phyloP scores from a whole-genome alignment of 805 yeast species.

The Suhomyces pyralidae region DNA sequence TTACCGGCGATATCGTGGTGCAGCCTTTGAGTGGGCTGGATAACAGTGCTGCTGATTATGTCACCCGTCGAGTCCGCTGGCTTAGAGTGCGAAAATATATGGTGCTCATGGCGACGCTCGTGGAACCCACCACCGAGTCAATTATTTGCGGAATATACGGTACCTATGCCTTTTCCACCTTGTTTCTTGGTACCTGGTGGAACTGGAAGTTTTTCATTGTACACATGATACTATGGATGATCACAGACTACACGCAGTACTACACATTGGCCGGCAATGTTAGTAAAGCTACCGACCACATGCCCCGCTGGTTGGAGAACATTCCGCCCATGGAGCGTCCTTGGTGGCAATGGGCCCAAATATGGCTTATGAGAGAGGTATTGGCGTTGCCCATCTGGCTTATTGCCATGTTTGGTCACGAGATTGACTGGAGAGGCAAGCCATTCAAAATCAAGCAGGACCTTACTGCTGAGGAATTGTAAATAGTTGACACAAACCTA shows the following conservation, averaged over 20 bases:
- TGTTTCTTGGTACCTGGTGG: constrained; percentile 37
- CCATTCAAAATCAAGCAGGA: constrained; percentile 73
- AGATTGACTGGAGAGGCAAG: constrained; percentile 75
- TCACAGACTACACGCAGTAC: constrained; percentile 61
- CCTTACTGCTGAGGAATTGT: constrained; percentile 68
- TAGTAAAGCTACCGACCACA: constrained; percentile 7
- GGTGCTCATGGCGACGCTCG: constrained; percentile 79
- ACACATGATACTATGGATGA: constrained; percentile 63
- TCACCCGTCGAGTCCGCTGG: constrained; percentile 76
- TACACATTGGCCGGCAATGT: constrained; percentile 36
- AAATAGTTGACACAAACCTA: neutral
- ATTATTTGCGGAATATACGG: constrained; percentile 67
- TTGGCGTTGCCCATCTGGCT: constrained; percentile 85
- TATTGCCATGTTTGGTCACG: constrained; percentile 71
- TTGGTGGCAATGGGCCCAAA: constrained; percentile 24
- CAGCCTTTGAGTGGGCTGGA: constrained; percentile 59
- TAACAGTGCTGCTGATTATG: constrained; percentile 51
- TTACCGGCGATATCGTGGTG: constrained; percentile 74
- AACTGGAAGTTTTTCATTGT: constrained; percentile 37
- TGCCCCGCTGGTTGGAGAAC: constrained; percentile 9
- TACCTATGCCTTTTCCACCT: constrained; percentile 50
- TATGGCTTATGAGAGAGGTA: constrained; percentile 68
- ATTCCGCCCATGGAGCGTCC: constrained; percentile 16
- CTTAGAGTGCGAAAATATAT: constrained; percentile 80
- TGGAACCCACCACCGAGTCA: constrained; percentile 86